phyloP scores from a whole-genome alignment of 2,329 filamentous ascomycete species.

The Acephala macrosclerotiorum region DNA sequence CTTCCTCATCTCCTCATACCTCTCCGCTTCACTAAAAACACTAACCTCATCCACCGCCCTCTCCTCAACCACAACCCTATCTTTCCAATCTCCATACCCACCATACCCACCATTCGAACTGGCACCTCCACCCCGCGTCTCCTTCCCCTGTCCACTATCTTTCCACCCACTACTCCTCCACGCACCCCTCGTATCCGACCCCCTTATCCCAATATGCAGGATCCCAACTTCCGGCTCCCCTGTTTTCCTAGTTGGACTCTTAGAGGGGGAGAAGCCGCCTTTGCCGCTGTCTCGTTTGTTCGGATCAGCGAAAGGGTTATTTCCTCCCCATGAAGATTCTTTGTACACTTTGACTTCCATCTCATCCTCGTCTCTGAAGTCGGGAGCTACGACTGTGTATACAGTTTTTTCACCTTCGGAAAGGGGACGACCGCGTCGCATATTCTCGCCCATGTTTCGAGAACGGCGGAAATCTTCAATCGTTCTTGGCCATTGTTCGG shows the following conservation, averaged over 20 bases:
- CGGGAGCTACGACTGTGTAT: not conserved
- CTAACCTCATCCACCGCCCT: not conserved
- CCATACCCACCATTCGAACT: not conserved
- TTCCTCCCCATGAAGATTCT: not conserved
- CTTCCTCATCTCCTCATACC: conserved; percentile 5
- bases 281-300: not conserved
- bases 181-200: not conserved
- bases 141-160: not conserved
- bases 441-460: not conserved
- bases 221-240: not conserved
- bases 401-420: not conserved
- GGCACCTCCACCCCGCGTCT: not conserved
- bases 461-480: not conserved
- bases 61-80: not conserved
- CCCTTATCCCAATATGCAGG: not conserved
- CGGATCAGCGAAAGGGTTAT: not conserved
- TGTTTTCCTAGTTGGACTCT: no score
- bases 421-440: not conserved
- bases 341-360: not conserved
- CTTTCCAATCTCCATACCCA: not conserved
- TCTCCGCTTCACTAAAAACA: not conserved
- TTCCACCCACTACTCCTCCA: not conserved
- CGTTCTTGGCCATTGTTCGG: not conserved
- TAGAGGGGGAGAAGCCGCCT: no score
- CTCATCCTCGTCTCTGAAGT: not conserved